Base-by-base conservation (phyloP, 768 basidiomycete genomes). In the Xanthoconium purpureum region DNA sequence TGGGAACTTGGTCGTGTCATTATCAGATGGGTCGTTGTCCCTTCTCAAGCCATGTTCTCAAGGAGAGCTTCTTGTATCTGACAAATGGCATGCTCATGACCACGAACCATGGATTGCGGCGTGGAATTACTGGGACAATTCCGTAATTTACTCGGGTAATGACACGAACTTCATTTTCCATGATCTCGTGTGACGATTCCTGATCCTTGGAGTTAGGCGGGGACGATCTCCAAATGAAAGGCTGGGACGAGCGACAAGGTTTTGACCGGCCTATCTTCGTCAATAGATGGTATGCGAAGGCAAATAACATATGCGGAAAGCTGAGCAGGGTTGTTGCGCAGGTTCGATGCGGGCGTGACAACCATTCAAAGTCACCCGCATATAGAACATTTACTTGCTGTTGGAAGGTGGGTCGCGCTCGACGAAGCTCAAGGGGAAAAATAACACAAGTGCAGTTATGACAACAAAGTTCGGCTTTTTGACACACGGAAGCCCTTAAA, bases 41-140 rank as follows among this genome's bases (percentile, higher is more conserved):
- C 76, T 89, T 18, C 73, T 89, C 24, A 76, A 67, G 36, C 79
- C 80, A 12, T 72, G 72, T n/a, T 76, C 82, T 7, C 72, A 75
- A 1, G 66, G 72, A 1, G 73, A 76, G 14, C 68, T 90, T 29
- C 50, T 66, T 1, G 68, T 87, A 4, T 73, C 74, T 6, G 72
- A 81, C 28, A 78, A 77, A 2, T 98, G 94, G 94, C 77, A 83
- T 55, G 95, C 91, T 1, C 97, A 98, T 63, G 91, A 94, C 55
- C 85, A 86, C 64, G 97, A 99, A 67, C 89, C 95, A 0, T 99
- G 97, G 97, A 84, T 93, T 47, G 85, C 89, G 1, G 85, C 89
- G 1, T 98, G 93, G 87, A 83, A 98, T 64, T 86, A 88, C 60
- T 96, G 93, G 90, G 75, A 94, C 56, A 75, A 78, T 1, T 84